These are phyloP conservation scores for Myriosclerotinia curreyana DNA, from an alignment of 2,329 filamentous ascomycete species.

Conservation along the genomic window DNA sequence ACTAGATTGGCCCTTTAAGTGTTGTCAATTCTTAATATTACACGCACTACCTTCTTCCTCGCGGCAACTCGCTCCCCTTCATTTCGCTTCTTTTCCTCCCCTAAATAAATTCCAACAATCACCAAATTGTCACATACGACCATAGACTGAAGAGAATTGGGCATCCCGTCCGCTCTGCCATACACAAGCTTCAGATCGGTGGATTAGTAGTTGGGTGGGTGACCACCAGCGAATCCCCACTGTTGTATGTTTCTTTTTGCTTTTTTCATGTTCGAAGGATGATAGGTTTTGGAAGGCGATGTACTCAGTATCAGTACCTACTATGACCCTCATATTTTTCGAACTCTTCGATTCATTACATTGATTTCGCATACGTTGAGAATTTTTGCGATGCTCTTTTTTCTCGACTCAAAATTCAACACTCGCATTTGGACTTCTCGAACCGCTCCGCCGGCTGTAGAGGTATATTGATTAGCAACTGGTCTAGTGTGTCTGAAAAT, in stretches of 20 bases:
- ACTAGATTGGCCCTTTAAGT: background rate
- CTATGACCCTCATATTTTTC: too few relatives aligned
- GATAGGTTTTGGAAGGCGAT: background rate
- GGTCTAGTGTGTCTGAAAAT: background rate
- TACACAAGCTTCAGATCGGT: conserved; percentile 3
- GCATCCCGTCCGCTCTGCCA: conserved; percentile 1
- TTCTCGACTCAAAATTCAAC: background rate
- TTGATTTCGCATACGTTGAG: too few relatives aligned
- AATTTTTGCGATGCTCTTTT: background rate
- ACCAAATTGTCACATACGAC: background rate
- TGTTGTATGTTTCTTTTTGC: background rate
- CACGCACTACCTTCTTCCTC: background rate
- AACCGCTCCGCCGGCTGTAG: background rate
- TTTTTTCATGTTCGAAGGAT: background rate
- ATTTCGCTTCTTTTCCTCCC: background rate
- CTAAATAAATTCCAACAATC: background rate
- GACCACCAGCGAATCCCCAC: background rate
- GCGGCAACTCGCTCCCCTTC: background rate
- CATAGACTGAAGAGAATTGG: conserved; percentile 5
- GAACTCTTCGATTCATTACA: too few relatives aligned
- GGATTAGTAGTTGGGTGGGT: conserved; percentile 1
- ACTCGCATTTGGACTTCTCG: background rate
- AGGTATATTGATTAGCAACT: background rate
- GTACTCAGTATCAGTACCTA: too few relatives aligned
- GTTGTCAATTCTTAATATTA: background rate